Base-by-base conservation (phyloP, 1,139 yeast genomes). In the Debaryomyces sp. region DNA sequence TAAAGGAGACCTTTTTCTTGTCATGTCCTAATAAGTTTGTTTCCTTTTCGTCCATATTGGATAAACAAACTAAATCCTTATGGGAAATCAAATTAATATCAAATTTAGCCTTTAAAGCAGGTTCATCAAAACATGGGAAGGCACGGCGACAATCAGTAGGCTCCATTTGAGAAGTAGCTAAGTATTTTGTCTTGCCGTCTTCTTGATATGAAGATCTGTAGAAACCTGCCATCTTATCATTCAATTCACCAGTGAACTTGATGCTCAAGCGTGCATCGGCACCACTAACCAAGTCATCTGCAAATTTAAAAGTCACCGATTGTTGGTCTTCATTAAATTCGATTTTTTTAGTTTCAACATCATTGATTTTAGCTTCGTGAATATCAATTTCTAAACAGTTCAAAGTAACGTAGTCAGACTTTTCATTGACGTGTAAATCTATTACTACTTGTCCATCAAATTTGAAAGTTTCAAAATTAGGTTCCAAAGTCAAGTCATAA, bases 71-170 rank as follows among this genome's bases (percentile, higher is more conserved):
- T 66, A 83, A 76, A 32, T 78, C 68, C 50, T 76, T 72, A 47
- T 81, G 80, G 38, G 89, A 81, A 47, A 85, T 76, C 55, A 90
- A 74, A 24, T 83, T 70, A 50, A 90, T 77, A 51, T 84, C 84
- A 63, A 89, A 90, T 42, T 85, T 80, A n/a, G 96, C 94, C 73
- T 90, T 90, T 52, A 85, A 77, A 47, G 85, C 82, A 10, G 97
- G 97, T 66, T 90, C 96, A 67, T 90, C 96, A 58, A 86, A 84
- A 64, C 94, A 89, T 18, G 97, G 96, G 75, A 90, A 89, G 3
- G 96, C 96, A 57, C 92, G 79, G 60, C 97, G 82, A 55, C 96
- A 92, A 64, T 89, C 96, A 15, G 95, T 87, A 24, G 96, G 86
- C 68, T 90, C 96, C 75, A 90, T 87, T 68, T 90, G 96, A 8